Evolutionary conservation across 2,329 filamentous ascomycete genomes (phyloP).

Genomic region (Fonsecaea pugnacius): DNA sequence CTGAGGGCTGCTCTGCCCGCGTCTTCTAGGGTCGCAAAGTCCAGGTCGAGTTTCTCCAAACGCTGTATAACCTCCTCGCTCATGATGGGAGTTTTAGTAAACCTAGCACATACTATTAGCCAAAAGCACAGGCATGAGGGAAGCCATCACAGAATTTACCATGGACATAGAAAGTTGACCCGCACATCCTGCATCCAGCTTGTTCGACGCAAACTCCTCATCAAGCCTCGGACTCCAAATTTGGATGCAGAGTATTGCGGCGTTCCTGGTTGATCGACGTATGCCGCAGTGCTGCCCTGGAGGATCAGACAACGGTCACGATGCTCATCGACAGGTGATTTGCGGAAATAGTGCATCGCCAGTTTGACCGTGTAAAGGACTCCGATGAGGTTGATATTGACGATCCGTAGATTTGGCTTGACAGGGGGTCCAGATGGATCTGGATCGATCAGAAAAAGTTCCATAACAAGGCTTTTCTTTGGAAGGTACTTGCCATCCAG

Average conservation of each 20-base stretch:
- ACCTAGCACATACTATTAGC: conserved; percentile 35
- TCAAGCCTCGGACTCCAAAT: conserved; percentile 45
- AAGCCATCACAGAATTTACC: conserved; percentile 29
- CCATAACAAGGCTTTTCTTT: conserved; percentile 41
- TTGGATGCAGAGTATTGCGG: conserved; percentile 46
- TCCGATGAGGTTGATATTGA: conserved; percentile 35
- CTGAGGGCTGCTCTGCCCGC: conserved; percentile 11
- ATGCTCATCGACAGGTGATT: conserved; percentile 30
- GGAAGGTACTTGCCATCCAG: conserved; percentile 21
- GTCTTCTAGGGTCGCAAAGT: conserved; percentile 24
- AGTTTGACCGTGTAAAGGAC: conserved; percentile 30
- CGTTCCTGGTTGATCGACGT: conserved; percentile 41
- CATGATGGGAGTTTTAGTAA: conserved; percentile 43
- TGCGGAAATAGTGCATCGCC: conserved; percentile 42
- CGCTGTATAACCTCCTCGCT: conserved; percentile 37
- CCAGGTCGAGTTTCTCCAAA: conserved; percentile 27
- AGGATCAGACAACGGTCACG: conserved; percentile 39
- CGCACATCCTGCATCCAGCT: conserved; percentile 46
- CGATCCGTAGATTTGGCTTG: conserved; percentile 43
- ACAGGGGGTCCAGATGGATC: conserved; percentile 21
- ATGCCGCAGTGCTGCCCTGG: conserved; percentile 43
- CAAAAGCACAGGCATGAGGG: too few species aligned
- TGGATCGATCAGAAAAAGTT: conserved; percentile 31
- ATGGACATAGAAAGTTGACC: conserved; percentile 45
- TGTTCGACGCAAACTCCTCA: conserved; percentile 42